phyloP scores from a whole-genome alignment of 169 alveolate genomes.

The Neospora caninum region DNA sequence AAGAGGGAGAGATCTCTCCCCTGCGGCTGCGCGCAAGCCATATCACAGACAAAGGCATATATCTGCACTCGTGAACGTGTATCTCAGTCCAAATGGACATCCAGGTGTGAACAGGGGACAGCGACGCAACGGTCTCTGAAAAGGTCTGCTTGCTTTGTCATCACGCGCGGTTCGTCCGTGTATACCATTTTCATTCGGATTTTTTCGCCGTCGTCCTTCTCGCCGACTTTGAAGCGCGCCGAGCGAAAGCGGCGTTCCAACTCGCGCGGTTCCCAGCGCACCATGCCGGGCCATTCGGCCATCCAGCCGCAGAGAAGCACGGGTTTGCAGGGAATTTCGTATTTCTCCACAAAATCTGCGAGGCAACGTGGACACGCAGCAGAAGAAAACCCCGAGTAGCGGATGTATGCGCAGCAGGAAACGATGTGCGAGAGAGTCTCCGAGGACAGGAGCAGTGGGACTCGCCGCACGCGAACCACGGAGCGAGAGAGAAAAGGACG shows the following conservation, averaged over 20 bases:
- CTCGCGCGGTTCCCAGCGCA: slow-evolving; percentile 18
- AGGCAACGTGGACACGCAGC: not conserved
- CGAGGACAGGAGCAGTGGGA: not conserved
- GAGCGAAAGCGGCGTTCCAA: slow-evolving; percentile 15
- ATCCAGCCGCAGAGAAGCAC: slow-evolving; percentile 69
- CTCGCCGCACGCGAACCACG: not conserved
- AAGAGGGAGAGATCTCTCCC: no score
- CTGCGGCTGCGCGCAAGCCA: no score
- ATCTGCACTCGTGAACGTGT: no score
- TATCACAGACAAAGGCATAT: no score
- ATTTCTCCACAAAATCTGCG: slow-evolving; percentile 33
- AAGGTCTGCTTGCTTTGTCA: no score
- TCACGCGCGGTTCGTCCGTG: no score
- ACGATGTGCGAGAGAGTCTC: not conserved
- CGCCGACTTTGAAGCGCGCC: slow-evolving; percentile 61
- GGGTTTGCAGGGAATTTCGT: slow-evolving; percentile 54
- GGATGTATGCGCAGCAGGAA: not conserved
- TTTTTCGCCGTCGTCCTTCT: slow-evolving; percentile 55
- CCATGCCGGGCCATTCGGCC: slow-evolving; percentile 71
- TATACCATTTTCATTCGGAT: slow-evolving; percentile 49
- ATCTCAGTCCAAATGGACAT: no score
- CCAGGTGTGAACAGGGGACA: no score
- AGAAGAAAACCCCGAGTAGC: not conserved
- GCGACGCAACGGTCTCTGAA: no score
- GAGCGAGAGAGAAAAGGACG: not conserved